Conservation (phyloP, 1,139 yeast genomes). For the Taiozyma sp. region DNA sequence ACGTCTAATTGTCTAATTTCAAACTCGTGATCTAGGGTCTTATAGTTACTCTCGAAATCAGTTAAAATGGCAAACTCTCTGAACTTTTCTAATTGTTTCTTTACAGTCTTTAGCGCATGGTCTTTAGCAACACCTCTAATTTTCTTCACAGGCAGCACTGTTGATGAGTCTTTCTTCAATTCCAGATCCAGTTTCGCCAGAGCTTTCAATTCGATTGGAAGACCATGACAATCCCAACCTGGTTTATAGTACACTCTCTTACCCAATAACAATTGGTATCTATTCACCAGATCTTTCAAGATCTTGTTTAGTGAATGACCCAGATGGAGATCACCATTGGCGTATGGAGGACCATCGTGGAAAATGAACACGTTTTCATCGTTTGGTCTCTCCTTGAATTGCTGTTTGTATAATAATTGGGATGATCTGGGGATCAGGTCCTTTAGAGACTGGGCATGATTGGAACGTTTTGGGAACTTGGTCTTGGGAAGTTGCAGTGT, state of each 20-base stretch:
- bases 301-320: slow-evolving; percentile 94
- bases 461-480: slow-evolving; percentile 46
- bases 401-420: slow-evolving; percentile 29
- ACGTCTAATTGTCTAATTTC: slow-evolving; percentile 72
- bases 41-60: slow-evolving; percentile 69
- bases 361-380: slow-evolving; percentile 49
- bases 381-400: slow-evolving; percentile 28
- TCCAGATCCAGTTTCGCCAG: slow-evolving; percentile 42
- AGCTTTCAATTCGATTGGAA: slow-evolving; percentile 91
- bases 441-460: slow-evolving; percentile 27
- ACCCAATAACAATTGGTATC: slow-evolving; percentile 64
- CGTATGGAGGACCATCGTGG: slow-evolving; percentile 99
- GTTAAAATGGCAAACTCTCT: slow-evolving; percentile 75
- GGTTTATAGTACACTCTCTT: slow-evolving; percentile 69
- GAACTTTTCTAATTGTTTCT: slow-evolving; percentile 60
- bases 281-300: slow-evolving; percentile 76
- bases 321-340: slow-evolving; percentile 88
- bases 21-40: slow-evolving; percentile 66
- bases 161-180: slow-evolving; percentile 31
- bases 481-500: slow-evolving; percentile 43
- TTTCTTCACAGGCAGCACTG: slow-evolving; percentile 38
- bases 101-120: slow-evolving; percentile 65
- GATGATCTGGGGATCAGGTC: slow-evolving; percentile 34
- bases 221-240: slow-evolving; percentile 99
- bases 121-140: slow-evolving; percentile 60